Evolutionary conservation across 139 green algal species (phyloP).

Genomic region (Coelastrella sp.): DNA sequence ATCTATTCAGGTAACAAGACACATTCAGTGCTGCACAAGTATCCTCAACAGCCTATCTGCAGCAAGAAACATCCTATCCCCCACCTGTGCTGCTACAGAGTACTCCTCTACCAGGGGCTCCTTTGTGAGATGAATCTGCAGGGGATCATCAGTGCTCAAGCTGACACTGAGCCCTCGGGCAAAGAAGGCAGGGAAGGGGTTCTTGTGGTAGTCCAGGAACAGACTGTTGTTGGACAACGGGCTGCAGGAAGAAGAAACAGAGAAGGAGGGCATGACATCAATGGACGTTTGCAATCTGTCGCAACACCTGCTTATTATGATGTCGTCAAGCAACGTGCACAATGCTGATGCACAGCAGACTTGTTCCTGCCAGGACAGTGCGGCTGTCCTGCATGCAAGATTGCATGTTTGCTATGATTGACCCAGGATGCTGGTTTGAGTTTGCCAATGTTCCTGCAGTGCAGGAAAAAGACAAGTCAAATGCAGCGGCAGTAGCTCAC

Average conservation of each 20-base stretch:
- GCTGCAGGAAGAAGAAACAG: conserved; percentile 21
- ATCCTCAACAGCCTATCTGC: background rate
- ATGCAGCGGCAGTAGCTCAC: too few relatives aligned
- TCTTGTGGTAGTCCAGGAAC: conserved; percentile 99
- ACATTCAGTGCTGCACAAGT: too few relatives aligned
- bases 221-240: conserved; percentile 99
- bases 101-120: conserved; percentile 98
- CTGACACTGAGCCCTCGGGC: conserved; percentile 90
- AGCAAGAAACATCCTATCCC: background rate
- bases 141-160: conserved; percentile 88
- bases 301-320: too few relatives aligned
- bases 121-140: conserved; percentile 94
- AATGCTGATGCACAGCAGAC: too few relatives aligned
- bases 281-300: background rate
- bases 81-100: conserved; percentile 87
- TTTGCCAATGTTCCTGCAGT: too few relatives aligned
- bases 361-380: too few relatives aligned
- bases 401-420: too few relatives aligned
- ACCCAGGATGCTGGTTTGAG: too few relatives aligned
- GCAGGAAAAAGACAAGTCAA: too few relatives aligned
- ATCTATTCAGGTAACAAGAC: too few relatives aligned
- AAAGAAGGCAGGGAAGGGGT: conserved; percentile 99
- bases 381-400: too few relatives aligned
- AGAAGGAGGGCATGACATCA: background rate
- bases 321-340: too few relatives aligned